A percentile compares a stretch with the other conserved stretches of the same genome.
Conservation (phyloP, 371 early-diverging fungal genomes). For the Mortierella sp. region DNA sequence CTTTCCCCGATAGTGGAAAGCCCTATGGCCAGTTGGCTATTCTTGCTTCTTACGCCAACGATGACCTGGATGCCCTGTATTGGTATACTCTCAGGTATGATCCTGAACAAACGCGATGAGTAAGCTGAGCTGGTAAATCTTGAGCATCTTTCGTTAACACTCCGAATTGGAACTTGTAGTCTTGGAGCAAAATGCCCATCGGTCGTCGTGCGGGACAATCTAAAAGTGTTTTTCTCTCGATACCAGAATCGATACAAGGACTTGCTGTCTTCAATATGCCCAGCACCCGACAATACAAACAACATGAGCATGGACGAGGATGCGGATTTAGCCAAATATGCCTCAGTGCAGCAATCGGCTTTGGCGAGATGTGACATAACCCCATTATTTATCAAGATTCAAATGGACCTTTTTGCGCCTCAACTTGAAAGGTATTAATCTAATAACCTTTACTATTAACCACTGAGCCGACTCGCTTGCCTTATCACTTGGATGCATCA, state of each 20-base stretch:
- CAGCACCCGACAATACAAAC: neutral
- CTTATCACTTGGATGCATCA: neutral
- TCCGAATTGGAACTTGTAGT: slow-evolving; percentile 10
- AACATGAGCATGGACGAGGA: slow-evolving; percentile 26
- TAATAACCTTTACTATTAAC: neutral
- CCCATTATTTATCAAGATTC: slow-evolving; percentile 43
- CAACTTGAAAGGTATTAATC: slow-evolving; percentile 36
- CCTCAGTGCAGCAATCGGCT: slow-evolving; percentile 16
- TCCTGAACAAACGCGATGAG: neutral
- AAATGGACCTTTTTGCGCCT: slow-evolving; percentile 52
- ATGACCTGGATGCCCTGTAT: slow-evolving; percentile 59
- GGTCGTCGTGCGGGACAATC: slow-evolving; percentile 51
- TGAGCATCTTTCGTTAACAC: neutral
- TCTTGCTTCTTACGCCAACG: slow-evolving; percentile 54
- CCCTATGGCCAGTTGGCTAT: slow-evolving; percentile 63
- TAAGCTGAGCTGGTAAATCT: neutral
- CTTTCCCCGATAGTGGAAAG: slow-evolving; percentile 52
- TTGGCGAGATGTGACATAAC: slow-evolving; percentile 29
- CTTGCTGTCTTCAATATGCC: slow-evolving; percentile 23
- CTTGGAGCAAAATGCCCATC: slow-evolving; percentile 56
- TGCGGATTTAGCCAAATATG: slow-evolving; percentile 1
- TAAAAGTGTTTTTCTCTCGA: slow-evolving; percentile 57
- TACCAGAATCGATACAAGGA: slow-evolving; percentile 54
- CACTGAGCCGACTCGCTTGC: no score
- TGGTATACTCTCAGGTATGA: slow-evolving; percentile 62